Evolutionary conservation across 2,329 filamentous ascomycete species (phyloP), one percentile per base, ranked within the genome.

Genomic region (Calonectria hawksworthii): DNA sequence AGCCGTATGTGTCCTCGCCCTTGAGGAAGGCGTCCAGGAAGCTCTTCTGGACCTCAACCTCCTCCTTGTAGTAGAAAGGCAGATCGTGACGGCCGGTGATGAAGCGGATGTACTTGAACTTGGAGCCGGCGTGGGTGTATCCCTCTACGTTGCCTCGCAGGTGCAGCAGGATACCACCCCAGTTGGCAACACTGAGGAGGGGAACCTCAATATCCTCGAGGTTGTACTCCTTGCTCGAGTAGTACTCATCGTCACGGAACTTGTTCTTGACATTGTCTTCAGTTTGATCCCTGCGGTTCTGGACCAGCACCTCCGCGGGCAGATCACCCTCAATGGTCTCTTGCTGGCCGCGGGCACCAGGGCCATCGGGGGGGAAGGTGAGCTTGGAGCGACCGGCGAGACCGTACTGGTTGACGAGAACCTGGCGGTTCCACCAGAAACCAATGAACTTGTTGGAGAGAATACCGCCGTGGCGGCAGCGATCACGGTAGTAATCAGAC

Each of bases 1-100:
- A 94, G n/a, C 92, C 92, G 0, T 86, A 86, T 0, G 86, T 85
- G 78, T 95, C 93, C 0, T 94, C 88, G 1, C 88, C 91, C 77
- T 94, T 94, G 44, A 95, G 87, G 80, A 95, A 95, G 0, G 93
- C 93, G 73, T 94, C 92, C 0, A 95, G 85, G 82, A 95, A 95
- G 76, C 90, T 91, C 61, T 87, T 88, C 80, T 95, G 93, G 0
- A 95, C 78, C 74, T 93, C 91, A 0, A 94, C 93, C 75, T 94
- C 92, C 63, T 94, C 91, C 1, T 89, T 83, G 80, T 94, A 94
- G 84, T 94, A 95, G 82, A 95, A 94, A 0, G 93, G 93, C 2
- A 95, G 86, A 78, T 95, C 93, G 75, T 95, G 93, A 0, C 93
- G 88, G 2, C 93, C 93, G 0, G 90, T 92, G 80, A 94, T 93